Conservation (phyloP, 768 basidiomycete genomes). For the Lactarius deliciosus region DNA sequence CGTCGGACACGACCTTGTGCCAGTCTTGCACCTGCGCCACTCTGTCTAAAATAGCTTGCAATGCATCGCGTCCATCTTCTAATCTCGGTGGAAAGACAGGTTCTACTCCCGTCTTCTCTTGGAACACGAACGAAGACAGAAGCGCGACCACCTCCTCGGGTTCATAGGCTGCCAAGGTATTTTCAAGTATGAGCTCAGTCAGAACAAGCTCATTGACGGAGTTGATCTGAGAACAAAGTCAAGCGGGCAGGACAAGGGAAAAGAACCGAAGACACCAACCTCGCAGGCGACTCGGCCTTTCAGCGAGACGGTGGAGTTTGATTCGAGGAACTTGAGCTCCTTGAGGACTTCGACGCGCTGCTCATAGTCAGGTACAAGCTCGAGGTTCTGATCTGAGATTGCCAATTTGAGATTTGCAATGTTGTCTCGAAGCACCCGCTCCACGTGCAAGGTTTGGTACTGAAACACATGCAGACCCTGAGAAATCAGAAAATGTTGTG, state of each 20-base stretch:
- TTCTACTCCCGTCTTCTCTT: conserved; percentile 93
- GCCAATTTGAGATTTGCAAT: conserved; percentile 78
- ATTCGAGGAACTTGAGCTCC: conserved; percentile 90
- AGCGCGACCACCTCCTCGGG: conserved; percentile 96
- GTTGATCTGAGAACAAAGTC: conserved; percentile 70
- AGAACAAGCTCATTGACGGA: conserved; percentile 96
- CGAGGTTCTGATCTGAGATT: conserved; percentile 95
- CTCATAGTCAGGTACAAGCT: conserved; percentile 95
- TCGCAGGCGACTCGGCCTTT: conserved; percentile 99
- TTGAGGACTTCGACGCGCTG: conserved; percentile 89
- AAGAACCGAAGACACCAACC: conserved; percentile 43
- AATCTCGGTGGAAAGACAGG: conserved; percentile 79
- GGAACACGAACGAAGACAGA: conserved; percentile 95
- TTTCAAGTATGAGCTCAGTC: conserved; percentile 96
- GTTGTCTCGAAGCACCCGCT: conserved; percentile 69
- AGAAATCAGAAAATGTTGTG: neutral
- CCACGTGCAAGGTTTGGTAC: conserved; percentile 76
- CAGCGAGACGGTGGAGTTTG: conserved; percentile 90
- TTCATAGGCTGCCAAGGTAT: conserved; percentile 85
- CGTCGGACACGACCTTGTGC: conserved; percentile 76
- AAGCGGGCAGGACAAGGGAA: neutral
- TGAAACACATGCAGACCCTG: conserved; percentile 37
- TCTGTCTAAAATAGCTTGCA: conserved; percentile 73
- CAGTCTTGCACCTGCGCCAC: conserved; percentile 78
- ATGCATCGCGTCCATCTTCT: conserved; percentile 74